Conservation (phyloP, 352 stramenopile genomes). For the Pythium grandisporangium region DNA sequence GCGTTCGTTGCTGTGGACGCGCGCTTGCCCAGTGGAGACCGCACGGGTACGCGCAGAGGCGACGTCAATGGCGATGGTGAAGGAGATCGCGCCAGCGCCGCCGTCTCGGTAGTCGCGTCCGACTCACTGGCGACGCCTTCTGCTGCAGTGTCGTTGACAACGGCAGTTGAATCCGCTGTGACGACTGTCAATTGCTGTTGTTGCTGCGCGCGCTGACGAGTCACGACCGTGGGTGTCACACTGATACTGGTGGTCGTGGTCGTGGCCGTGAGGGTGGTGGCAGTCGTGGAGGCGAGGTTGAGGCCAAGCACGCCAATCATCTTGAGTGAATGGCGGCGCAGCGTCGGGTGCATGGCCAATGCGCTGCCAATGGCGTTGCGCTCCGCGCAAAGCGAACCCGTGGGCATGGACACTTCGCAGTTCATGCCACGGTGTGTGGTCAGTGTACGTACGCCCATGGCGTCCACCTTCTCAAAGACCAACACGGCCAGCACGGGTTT, state of each 20-base stretch:
- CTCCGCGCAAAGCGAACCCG: conserved; percentile 94
- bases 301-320: conserved; percentile 94
- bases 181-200: too few species aligned
- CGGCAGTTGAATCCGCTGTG: too few species aligned
- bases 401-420: conserved; percentile 98
- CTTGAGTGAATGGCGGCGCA: conserved; percentile 89
- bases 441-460: conserved; percentile 29
- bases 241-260: conserved; percentile 1
- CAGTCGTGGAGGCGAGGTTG: conserved; percentile 24
- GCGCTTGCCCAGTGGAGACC: neutral
- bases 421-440: conserved; percentile 96
- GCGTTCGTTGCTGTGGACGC: conserved; percentile 5
- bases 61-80: too few species aligned
- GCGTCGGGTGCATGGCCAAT: conserved; percentile 89
- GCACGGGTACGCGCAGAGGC: too few species aligned
- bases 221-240: neutral
- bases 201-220: too few species aligned
- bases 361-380: conserved; percentile 97
- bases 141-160: conserved; percentile 4
- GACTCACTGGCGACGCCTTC: conserved; percentile 1
- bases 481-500: conserved; percentile 97
- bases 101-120: neutral
- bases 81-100: neutral
- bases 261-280: conserved; percentile 6
- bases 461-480: conserved; percentile 85